Percentiles rank a stretch among this genome's conserved stretches.
These are phyloP conservation scores for Hypoxylon sp. DNA, from an alignment of 2,329 filamentous ascomycete genomes.

Conservation along the genomic window DNA sequence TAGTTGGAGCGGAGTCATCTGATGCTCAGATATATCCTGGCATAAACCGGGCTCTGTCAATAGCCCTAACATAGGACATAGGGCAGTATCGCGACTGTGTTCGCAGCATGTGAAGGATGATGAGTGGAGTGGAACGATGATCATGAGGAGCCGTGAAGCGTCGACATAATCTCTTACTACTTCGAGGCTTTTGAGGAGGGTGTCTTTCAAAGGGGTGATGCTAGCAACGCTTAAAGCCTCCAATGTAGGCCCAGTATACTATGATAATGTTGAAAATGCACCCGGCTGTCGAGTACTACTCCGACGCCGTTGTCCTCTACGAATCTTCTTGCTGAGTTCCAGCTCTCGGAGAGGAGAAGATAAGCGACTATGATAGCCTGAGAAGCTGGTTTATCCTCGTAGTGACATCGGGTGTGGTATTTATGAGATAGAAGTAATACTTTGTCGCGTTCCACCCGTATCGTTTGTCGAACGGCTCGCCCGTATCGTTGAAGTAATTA, in stretches of 20 bases:
- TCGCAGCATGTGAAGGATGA: not conserved
- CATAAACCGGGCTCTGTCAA: not conserved
- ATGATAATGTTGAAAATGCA: not conserved
- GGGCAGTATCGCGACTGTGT: not conserved
- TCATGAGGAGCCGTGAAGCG: not conserved
- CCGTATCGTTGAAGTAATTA: not conserved
- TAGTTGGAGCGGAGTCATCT: not conserved
- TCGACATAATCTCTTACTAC: not conserved
- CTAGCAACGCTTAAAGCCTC: not conserved
- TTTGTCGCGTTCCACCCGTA: not conserved
- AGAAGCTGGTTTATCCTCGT: not conserved
- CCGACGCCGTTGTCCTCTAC: not conserved
- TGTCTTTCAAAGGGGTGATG: not conserved
- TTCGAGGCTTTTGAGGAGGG: not conserved
- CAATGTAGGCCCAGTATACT: not conserved
- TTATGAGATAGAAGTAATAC: not conserved
- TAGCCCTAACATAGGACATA: not conserved
- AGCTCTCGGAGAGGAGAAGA: not conserved
- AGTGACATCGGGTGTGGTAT: not conserved
- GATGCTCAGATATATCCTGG: not conserved
- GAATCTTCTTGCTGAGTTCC: not conserved
- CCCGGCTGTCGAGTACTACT: not conserved
- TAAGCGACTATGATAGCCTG: not conserved
- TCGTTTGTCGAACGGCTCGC: not conserved
- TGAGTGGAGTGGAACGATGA: not conserved